A percentile compares a stretch with the other conserved stretches of the same genome.
Conservation (phyloP, 1,284 basidiomycete species). For the Apiotrichum veenhuisii region DNA sequence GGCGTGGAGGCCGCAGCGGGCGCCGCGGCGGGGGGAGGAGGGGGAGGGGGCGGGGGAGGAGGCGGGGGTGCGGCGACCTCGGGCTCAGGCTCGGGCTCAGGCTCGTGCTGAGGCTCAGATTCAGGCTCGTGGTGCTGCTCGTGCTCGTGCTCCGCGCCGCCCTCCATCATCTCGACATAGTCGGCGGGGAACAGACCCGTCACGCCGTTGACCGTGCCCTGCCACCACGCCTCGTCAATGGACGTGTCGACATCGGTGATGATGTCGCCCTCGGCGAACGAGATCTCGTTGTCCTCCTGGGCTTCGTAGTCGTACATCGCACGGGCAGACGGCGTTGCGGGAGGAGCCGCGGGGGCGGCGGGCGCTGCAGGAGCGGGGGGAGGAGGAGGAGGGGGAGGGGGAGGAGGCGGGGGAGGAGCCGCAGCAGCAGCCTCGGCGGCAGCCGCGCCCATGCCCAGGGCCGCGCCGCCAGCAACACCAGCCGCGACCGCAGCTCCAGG, state of each 20-base stretch:
- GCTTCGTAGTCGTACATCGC: conserved; percentile 62
- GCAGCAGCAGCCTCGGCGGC: conserved; percentile 2
- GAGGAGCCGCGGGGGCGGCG: conserved; percentile 8
- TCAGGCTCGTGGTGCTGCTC: conserved; percentile 19
- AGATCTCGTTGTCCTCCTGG: conserved; percentile 81
- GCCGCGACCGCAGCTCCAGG: not conserved
- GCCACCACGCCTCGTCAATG: conserved; percentile 79
- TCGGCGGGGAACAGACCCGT: conserved; percentile 76
- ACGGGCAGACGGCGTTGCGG: conserved; percentile 23
- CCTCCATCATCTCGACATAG: conserved; percentile 67
- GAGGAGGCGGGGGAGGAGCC: conserved; percentile 48
- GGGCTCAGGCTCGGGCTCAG: conserved; percentile 48
- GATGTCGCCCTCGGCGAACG: conserved; percentile 73
- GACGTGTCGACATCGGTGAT: conserved; percentile 56
- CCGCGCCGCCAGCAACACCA: not conserved
- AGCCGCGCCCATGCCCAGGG: conserved; percentile 1
- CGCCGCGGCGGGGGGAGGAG: conserved; percentile 27
- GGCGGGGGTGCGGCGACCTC: conserved; percentile 39
- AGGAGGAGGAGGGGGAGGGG: conserved; percentile 36
- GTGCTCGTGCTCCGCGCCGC: conserved; percentile 4
- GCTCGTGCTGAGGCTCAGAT: conserved; percentile 8
- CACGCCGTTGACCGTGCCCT: conserved; percentile 64
- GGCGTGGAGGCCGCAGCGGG: conserved; percentile 18
- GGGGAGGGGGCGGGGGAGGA: conserved; percentile 34
- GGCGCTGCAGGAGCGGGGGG: conserved; percentile 37